Conservation (phyloP, 2,329 filamentous ascomycete genomes). For the Fusarium transvaalense region DNA sequence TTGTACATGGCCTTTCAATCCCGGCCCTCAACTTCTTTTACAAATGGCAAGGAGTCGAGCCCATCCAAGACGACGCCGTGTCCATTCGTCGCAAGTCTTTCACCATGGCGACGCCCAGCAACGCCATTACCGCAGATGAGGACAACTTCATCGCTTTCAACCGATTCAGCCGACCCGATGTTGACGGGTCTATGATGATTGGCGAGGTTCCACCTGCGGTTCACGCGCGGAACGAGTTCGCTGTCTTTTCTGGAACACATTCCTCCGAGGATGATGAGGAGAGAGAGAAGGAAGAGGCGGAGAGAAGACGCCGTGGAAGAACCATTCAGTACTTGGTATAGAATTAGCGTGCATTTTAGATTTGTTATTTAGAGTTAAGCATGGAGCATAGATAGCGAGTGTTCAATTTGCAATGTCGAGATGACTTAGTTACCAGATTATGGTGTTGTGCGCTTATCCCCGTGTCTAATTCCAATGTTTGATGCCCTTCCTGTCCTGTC, state of each 20-base stretch:
- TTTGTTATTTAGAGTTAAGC: neutral
- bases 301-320: constrained; percentile 16
- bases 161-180: constrained; percentile 59
- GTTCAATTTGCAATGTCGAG: neutral
- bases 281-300: constrained; percentile 11
- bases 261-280: constrained; percentile 6
- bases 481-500: neutral
- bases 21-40: constrained; percentile 48
- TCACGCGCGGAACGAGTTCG: constrained; percentile 20
- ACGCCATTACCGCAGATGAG: constrained; percentile 55
- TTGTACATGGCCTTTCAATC: constrained; percentile 58
- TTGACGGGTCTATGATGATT: constrained; percentile 1
- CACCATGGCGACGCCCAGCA: constrained; percentile 51
- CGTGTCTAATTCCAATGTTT: too few species aligned
- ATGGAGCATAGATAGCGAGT: neutral
- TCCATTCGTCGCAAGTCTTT: constrained; percentile 55
- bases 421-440: neutral
- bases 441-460: neutral
- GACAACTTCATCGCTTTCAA: constrained; percentile 61
- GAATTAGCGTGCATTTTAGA: constrained; percentile 4
- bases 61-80: constrained; percentile 59
- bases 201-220: constrained; percentile 13
- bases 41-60: constrained; percentile 50
- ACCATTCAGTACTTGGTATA: constrained; percentile 29
- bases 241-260: constrained; percentile 24